Conservation (phyloP, 768 basidiomycete genomes). For the Calocybe indica region DNA sequence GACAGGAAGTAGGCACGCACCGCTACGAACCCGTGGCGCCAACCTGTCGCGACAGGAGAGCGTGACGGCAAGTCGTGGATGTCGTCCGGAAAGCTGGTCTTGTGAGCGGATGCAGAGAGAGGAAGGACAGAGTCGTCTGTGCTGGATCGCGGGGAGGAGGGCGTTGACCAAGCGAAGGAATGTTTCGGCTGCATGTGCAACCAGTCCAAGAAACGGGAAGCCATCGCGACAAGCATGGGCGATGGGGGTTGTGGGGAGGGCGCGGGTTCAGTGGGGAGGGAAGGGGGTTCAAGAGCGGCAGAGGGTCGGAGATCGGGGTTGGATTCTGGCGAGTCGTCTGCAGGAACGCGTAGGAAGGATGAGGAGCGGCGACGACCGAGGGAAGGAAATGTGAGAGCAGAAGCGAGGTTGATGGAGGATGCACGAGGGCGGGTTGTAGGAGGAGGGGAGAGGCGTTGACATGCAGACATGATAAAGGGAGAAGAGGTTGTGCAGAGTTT, state of each 20-base stretch:
- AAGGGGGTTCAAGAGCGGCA: conserved; percentile 7
- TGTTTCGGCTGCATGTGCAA: conserved; percentile 40
- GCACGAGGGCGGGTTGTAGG: conserved; percentile 46
- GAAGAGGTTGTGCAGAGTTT: conserved; percentile 1
- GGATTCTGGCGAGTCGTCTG: conserved; percentile 8
- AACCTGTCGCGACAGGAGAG: conserved; percentile 18
- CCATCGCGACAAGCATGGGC: conserved; percentile 47
- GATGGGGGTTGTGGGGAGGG: conserved; percentile 19
- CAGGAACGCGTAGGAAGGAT: conserved; percentile 29
- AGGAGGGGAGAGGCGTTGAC: conserved; percentile 24
- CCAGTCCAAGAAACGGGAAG: conserved; percentile 47
- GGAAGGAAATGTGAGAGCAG: conserved; percentile 43
- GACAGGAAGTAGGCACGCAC: conserved; percentile 17
- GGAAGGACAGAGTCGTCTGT: conserved; percentile 47
- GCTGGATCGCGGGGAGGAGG: conserved; percentile 37
- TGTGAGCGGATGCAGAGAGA: conserved; percentile 38
- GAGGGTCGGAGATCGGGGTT: conserved; percentile 7
- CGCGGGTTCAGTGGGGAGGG: conserved; percentile 8
- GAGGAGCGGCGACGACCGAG: conserved; percentile 52
- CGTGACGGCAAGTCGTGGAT: conserved; percentile 25
- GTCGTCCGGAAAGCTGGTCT: conserved; percentile 37
- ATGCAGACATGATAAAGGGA: conserved; percentile 11
- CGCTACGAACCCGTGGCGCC: conserved; percentile 21
- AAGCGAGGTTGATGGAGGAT: conserved; percentile 53
- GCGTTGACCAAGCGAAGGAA: conserved; percentile 34